phyloP scores from a whole-genome alignment of 225 moss, liverwort and hornwort genomes.

The Takakia lepidozioides region DNA sequence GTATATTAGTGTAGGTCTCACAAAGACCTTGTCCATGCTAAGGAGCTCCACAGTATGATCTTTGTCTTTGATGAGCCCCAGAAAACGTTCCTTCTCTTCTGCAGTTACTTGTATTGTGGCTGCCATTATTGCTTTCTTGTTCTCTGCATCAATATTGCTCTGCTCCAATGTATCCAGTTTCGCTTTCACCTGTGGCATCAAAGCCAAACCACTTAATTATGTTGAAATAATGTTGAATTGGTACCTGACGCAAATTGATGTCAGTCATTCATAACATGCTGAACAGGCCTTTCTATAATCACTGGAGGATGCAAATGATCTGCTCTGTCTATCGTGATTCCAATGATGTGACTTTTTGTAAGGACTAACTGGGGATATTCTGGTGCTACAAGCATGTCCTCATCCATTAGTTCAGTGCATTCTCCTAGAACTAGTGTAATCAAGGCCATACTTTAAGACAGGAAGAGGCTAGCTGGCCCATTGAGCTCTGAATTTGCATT shows the following conservation, averaged over 20 bases:
- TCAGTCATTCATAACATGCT: neutral
- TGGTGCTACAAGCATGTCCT: too few relatives aligned
- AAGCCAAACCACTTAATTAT: neutral
- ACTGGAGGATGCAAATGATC: neutral
- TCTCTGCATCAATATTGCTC: constrained; percentile 33
- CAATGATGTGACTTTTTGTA: too few relatives aligned
- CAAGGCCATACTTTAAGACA: too few relatives aligned
- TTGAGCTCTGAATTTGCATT: too few relatives aligned
- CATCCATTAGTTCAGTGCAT: too few relatives aligned
- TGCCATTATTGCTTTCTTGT: constrained; percentile 52
- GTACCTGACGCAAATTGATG: too few relatives aligned
- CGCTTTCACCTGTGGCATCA: constrained; percentile 40
- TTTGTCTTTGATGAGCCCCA: constrained; percentile 63
- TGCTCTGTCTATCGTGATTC: too few relatives aligned
- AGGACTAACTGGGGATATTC: too few relatives aligned
- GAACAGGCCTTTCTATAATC: neutral
- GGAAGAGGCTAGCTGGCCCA: too few relatives aligned
- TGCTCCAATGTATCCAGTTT: constrained; percentile 56
- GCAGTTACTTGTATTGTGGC: constrained; percentile 58
- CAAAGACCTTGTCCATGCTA: constrained; percentile 99
- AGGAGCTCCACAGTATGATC: constrained; percentile 85
- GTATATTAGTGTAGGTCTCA: too few relatives aligned
- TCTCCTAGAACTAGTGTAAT: too few relatives aligned
- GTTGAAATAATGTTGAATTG: too few relatives aligned
- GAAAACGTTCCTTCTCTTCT: constrained; percentile 57